phyloP scores from a whole-genome alignment of 768 basidiomycete species.

The Ramaria rubella region DNA sequence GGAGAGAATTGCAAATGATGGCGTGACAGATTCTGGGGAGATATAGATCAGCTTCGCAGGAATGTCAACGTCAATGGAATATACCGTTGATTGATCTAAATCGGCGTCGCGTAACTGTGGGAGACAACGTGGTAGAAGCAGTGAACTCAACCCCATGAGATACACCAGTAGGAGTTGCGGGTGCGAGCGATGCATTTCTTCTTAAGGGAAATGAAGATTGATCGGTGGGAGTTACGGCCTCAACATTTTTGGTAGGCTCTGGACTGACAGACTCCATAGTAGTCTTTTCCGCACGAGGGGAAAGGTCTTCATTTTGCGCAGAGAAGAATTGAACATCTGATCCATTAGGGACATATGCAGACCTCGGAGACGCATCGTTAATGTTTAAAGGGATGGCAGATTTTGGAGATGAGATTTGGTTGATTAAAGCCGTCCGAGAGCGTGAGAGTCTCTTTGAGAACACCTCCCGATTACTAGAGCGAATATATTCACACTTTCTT shows the following conservation, averaged over 20 bases:
- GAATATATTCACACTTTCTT: constrained; percentile 53
- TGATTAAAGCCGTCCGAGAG: constrained; percentile 1
- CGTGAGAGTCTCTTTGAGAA: background rate
- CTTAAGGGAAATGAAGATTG: too few relatives aligned
- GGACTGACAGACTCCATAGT: too few relatives aligned
- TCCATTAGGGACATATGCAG: background rate
- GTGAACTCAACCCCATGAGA: too few relatives aligned
- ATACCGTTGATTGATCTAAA: too few relatives aligned
- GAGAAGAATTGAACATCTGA: background rate
- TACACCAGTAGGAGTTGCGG: too few relatives aligned
- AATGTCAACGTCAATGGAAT: background rate
- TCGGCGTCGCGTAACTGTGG: too few relatives aligned
- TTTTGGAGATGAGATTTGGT: background rate
- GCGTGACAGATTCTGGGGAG: background rate
- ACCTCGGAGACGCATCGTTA: background rate
- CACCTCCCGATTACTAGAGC: background rate
- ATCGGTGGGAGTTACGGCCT: too few relatives aligned
- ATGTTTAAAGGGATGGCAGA: background rate
- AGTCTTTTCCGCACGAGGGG: too few relatives aligned
- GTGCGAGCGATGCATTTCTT: too few relatives aligned
- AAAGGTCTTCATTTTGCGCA: too few relatives aligned
- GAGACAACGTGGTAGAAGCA: too few relatives aligned
- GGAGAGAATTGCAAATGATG: background rate
- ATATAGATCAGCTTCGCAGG: background rate
- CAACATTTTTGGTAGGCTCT: too few relatives aligned